A percentile compares a stretch with the other conserved stretches of the same genome.
phyloP scores from a whole-genome alignment of 192 early-diverging fungal genomes.

The Linnemannia schmuckeri region DNA sequence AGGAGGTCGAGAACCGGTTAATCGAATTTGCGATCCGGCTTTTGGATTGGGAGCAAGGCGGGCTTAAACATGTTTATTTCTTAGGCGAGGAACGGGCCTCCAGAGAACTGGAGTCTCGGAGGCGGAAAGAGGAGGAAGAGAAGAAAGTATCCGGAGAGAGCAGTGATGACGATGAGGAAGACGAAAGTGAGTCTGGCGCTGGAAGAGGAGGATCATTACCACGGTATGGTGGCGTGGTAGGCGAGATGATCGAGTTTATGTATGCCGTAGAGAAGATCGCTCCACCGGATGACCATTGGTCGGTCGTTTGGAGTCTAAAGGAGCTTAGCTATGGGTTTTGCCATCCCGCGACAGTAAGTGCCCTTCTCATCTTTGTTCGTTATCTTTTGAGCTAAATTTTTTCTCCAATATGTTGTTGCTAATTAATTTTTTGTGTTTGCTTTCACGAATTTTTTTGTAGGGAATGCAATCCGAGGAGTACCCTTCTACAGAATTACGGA shows the following conservation, averaged over 20 bases:
- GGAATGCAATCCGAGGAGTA: not conserved
- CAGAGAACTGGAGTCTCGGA: not conserved
- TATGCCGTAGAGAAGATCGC: slow-evolving; percentile 8
- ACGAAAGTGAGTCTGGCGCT: not conserved
- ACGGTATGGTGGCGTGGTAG: slow-evolving; percentile 34
- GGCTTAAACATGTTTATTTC: slow-evolving; percentile 35
- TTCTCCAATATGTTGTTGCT: not conserved
- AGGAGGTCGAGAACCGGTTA: slow-evolving; percentile 19
- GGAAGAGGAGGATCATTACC: not conserved
- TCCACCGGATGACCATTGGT: slow-evolving; percentile 15
- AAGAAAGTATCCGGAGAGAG: not conserved
- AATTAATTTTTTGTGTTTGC: not conserved
- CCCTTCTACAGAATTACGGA: slow-evolving; percentile 8
- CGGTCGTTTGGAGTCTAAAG: slow-evolving; percentile 14
- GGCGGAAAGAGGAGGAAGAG: not conserved
- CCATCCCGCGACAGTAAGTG: slow-evolving; percentile 22
- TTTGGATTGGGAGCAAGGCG: slow-evolving; percentile 51
- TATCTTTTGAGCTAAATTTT: not conserved
- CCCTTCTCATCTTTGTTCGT: not conserved
- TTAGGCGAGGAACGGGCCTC: slow-evolving; percentile 29
- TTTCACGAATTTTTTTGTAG: not conserved
- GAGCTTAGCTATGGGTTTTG: slow-evolving; percentile 12
- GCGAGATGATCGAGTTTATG: slow-evolving; percentile 35
- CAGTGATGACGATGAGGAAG: not conserved
- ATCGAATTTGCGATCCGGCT: slow-evolving; percentile 54